Conservation (phyloP, 176 grass and related monocot genomes). For the Eremochloa ophiuroides region DNA sequence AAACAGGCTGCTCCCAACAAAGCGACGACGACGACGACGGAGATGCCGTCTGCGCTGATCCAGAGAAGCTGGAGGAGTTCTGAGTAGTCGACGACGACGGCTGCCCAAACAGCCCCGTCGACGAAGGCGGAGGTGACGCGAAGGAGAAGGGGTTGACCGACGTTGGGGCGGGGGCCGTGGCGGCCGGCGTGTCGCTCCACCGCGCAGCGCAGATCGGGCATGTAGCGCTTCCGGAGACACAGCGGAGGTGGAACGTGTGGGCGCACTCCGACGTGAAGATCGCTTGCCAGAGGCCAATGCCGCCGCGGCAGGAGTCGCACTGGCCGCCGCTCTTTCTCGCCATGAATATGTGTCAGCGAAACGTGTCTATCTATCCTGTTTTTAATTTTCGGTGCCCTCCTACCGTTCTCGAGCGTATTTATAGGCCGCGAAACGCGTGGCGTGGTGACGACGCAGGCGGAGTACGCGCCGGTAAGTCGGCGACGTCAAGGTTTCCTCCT, state of each 20-base stretch:
- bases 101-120: background rate
- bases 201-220: background rate
- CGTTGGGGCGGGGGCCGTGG: background rate
- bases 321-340: background rate
- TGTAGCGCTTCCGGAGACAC: constrained; percentile 22
- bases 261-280: constrained; percentile 45
- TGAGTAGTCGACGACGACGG: background rate
- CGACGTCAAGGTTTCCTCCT: background rate
- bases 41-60: background rate
- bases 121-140: background rate
- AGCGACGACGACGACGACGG: background rate
- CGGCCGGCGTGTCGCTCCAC: background rate
- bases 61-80: background rate
- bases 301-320: constrained; percentile 31
- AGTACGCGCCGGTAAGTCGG: background rate
- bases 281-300: constrained; percentile 21
- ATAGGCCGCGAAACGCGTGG: background rate
- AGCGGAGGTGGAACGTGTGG: constrained; percentile 48
- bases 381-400: background rate
- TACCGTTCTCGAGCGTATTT: background rate
- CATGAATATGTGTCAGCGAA: background rate
- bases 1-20: background rate
- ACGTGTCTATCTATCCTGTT: background rate
- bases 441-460: background rate
- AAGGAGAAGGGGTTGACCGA: background rate